Evolutionary conservation across 768 basidiomycete species (phyloP).

Genomic region (Lanmaoa pseudosensibilis): DNA sequence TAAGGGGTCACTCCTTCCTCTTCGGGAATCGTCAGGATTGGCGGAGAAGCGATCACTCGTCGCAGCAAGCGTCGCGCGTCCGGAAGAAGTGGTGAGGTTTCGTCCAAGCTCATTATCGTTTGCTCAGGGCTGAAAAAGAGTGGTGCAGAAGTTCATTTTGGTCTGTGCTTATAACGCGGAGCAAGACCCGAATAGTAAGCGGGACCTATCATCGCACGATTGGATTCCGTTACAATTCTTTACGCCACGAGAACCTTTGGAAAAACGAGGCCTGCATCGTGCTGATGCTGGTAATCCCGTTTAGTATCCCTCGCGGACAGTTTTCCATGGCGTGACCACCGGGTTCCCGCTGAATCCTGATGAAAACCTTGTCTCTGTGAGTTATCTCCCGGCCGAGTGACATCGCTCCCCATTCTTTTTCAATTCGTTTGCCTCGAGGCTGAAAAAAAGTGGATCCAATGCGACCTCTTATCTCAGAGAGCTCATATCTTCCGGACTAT

Average conservation of each 20-base stretch:
- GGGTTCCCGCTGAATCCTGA: background rate
- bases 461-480: constrained; percentile 12
- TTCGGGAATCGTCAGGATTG: constrained; percentile 24
- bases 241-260: constrained; percentile 2
- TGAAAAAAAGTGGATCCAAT: constrained; percentile 32
- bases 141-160: background rate
- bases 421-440: constrained; percentile 47
- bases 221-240: constrained; percentile 3
- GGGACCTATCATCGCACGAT: constrained; percentile 6
- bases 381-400: constrained; percentile 7
- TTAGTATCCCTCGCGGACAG: background rate
- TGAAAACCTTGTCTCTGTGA: constrained; percentile 4
- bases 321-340: constrained; percentile 10
- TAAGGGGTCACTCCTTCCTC: constrained; percentile 28
- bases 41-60: constrained; percentile 13
- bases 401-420: background rate
- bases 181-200: constrained; percentile 9
- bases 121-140: constrained; percentile 12
- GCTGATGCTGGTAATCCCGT: constrained; percentile 18
- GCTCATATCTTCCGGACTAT: constrained; percentile 16
- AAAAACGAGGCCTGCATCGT: constrained; percentile 32
- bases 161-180: constrained; percentile 19
- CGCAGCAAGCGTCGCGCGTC: constrained; percentile 3
- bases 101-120: constrained; percentile 18
- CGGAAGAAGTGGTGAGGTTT: constrained; percentile 36